Evolutionary conservation across 345 rosid species (phyloP), one percentile per base, ranked within the genome.

Genomic region (Laguncularia racemosa): DNA sequence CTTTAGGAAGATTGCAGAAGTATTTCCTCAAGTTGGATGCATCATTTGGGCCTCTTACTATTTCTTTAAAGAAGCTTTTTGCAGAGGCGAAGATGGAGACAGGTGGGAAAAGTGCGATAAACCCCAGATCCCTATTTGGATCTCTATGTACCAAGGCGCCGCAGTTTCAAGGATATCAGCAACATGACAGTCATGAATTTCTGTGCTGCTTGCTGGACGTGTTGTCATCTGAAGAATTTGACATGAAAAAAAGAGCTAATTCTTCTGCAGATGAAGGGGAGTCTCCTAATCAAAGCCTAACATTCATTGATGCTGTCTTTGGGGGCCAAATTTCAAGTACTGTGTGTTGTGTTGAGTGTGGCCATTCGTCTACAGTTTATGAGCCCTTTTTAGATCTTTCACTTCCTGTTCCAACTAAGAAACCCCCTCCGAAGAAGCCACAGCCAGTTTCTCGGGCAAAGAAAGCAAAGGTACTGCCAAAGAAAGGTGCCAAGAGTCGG

Each of bases 351-450:
- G 67, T 75, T 53, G 95, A 84, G 55, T 95, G 97, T 55, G 91
- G 91, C 48, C 85, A 88, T 71, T 79, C 89, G 18, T 95, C 97
- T 53, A 90, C 88, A 55, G 86, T 88, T 40, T 84, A 76, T 67
- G 99, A 95, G 71, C 93, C 96, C 12, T 90, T 82, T 75, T 73
- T 90, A 54, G 99, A 95, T 78, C 96, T 95, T 55, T 95, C 99
- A 23, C 82, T 95, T 63, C 78, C 99, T 0, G 83, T 90, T 64
- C 96, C 97, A 2, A 84, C 82, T 48, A 95, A 90, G 80, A 88
- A 86, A 71, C 73, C 81, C 50, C 77, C 89, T 63, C 68, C 78
- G 17, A 90, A 75, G 63, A 84, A 75, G 68, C 66, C 38, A 55
- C 88, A 73, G 74, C 64, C 78, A 26, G 53, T 66, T 51, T 60